Evolutionary conservation across 306 rosid species (phyloP).

Genomic region (Dalbergia cochinchinensis): DNA sequence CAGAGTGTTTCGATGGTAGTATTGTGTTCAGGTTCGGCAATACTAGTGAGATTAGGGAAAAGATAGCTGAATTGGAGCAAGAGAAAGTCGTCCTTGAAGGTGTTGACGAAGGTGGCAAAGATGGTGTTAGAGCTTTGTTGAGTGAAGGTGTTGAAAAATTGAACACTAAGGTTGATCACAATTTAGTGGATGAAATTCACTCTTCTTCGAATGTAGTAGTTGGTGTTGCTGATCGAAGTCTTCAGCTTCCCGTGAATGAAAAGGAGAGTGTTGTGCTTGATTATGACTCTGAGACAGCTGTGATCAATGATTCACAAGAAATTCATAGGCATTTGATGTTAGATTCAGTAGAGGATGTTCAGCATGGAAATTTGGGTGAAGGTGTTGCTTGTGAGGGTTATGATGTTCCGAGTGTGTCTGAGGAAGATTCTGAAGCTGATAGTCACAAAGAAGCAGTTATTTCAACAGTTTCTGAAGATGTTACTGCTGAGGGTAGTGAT

Average conservation of each 20-base stretch:
- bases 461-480: constrained; percentile 28
- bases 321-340: constrained; percentile 21
- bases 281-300: constrained; percentile 27
- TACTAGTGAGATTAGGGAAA: constrained; percentile 51
- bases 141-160: constrained; percentile 46
- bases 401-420: constrained; percentile 31
- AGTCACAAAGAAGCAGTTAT: constrained; percentile 23
- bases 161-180: constrained; percentile 39
- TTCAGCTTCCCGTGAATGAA: constrained; percentile 29
- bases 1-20: constrained; percentile 72
- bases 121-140: constrained; percentile 23
- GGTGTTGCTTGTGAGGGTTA: constrained; percentile 36
- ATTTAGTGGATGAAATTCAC: constrained; percentile 42
- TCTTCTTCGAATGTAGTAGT: constrained; percentile 41
- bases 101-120: constrained; percentile 42
- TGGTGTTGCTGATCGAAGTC: constrained; percentile 46
- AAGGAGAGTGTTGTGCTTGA: constrained; percentile 38
- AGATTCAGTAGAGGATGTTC: constrained; percentile 48
- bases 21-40: constrained; percentile 62
- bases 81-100: constrained; percentile 38
- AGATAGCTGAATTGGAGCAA: constrained; percentile 34
- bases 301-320: constrained; percentile 33
- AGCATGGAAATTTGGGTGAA: constrained; percentile 23
- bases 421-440: constrained; percentile 42
- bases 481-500: too few relatives aligned